These are phyloP conservation scores for Leucogyrophana mollusca DNA, from an alignment of 768 basidiomycete species.

Conservation along the genomic window DNA sequence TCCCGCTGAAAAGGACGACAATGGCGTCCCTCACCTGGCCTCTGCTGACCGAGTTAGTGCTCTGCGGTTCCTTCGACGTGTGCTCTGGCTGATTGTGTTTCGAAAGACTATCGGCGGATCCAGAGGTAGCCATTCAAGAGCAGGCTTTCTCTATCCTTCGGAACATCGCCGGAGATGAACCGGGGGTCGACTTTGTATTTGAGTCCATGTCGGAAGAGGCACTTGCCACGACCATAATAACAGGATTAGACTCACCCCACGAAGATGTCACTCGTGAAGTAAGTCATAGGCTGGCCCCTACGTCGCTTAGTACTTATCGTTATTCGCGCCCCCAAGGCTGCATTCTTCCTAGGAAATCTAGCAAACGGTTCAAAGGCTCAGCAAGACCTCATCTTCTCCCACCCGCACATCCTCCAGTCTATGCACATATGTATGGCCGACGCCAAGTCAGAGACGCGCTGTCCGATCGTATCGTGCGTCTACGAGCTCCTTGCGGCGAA, in stretches of 20 bases:
- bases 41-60: slow-evolving; percentile 51
- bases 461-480: slow-evolving; percentile 61
- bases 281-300: slow-evolving; percentile 7
- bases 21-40: slow-evolving; percentile 72
- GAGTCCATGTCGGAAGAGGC: slow-evolving; percentile 46
- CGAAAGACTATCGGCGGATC: slow-evolving; percentile 53
- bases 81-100: not conserved
- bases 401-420: slow-evolving; percentile 49
- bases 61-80: not conserved
- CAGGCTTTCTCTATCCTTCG: slow-evolving; percentile 67
- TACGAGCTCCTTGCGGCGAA: slow-evolving; percentile 51
- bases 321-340: slow-evolving; percentile 36
- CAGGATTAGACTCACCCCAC: slow-evolving; percentile 48
- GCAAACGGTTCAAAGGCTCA: slow-evolving; percentile 54
- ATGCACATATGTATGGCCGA: slow-evolving; percentile 62
- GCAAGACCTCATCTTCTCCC: slow-evolving; percentile 51
- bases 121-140: slow-evolving; percentile 59
- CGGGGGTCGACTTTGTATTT: slow-evolving; percentile 63
- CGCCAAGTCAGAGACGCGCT: slow-evolving; percentile 52
- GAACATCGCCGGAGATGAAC: slow-evolving; percentile 65
- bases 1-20: slow-evolving; percentile 61
- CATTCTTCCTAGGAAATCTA: slow-evolving; percentile 65
- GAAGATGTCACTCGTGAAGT: slow-evolving; percentile 59
- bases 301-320: not conserved
- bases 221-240: slow-evolving; percentile 45